phyloP scores from a whole-genome alignment of 768 basidiomycete genomes.

The Suillus ampliporus region DNA sequence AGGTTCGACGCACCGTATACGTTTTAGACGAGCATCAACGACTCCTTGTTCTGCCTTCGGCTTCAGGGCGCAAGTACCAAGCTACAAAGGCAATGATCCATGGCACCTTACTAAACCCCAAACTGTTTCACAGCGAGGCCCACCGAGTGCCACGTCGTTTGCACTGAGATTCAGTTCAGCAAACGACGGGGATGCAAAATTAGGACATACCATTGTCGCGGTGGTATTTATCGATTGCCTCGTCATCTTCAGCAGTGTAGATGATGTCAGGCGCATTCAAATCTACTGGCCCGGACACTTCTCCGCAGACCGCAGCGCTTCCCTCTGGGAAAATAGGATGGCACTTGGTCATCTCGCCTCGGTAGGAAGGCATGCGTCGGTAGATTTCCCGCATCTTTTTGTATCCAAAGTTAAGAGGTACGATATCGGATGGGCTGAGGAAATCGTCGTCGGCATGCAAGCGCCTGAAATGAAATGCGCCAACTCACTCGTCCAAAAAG shows the following conservation, averaged over 20 bases:
- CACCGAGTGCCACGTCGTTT: conserved; percentile 54
- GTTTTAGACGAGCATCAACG: conserved; percentile 60
- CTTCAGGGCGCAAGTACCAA: conserved; percentile 71
- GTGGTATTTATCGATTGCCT: conserved; percentile 37
- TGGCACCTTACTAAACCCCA: conserved; percentile 12
- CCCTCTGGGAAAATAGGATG: conserved; percentile 45
- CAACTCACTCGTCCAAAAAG: conserved; percentile 14
- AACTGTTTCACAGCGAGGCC: conserved; percentile 4
- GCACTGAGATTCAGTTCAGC: conserved; percentile 31
- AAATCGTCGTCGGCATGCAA: background rate
- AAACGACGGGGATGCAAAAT: background rate
- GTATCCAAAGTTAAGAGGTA: conserved; percentile 24
- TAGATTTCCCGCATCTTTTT: conserved; percentile 23
- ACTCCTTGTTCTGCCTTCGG: conserved; percentile 59
- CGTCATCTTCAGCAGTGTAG: conserved; percentile 45
- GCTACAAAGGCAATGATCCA: conserved; percentile 39
- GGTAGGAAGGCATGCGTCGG: conserved; percentile 36
- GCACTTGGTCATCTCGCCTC: conserved; percentile 42
- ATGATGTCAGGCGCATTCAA: conserved; percentile 42
- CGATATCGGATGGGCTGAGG: conserved; percentile 22
- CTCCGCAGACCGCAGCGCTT: conserved; percentile 12
- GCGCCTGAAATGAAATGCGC: background rate
- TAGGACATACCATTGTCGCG: conserved; percentile 35
- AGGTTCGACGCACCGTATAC: conserved; percentile 57
- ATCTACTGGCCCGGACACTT: conserved; percentile 36